Conservation (phyloP, 768 basidiomycete species). For the Tricholomella constricta region DNA sequence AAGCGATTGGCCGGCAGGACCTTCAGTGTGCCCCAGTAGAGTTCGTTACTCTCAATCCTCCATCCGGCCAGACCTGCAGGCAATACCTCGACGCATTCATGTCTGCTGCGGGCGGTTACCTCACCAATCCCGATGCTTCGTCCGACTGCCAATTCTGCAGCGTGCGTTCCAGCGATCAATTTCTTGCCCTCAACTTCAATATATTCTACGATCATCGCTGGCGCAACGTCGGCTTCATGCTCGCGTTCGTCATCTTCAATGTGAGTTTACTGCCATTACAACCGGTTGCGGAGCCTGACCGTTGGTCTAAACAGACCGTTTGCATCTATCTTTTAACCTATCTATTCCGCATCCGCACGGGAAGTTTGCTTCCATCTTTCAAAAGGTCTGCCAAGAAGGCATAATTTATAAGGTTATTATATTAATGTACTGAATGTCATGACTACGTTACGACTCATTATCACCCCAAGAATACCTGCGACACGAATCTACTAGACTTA, state of each 20-base stretch:
- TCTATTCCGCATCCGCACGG: constrained; percentile 47
- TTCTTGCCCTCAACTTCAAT: constrained; percentile 51
- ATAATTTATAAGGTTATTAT: background rate
- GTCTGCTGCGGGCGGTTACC: constrained; percentile 51
- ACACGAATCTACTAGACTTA: background rate
- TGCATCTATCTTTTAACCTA: constrained; percentile 50
- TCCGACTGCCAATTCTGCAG: constrained; percentile 62
- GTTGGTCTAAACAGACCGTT: constrained; percentile 32
- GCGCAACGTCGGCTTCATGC: constrained; percentile 56
- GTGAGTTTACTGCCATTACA: constrained; percentile 31
- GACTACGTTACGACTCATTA: background rate
- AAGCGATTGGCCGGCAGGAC: constrained; percentile 42
- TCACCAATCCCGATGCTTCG: constrained; percentile 55
- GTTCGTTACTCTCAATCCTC: constrained; percentile 53
- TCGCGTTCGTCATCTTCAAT: constrained; percentile 51
- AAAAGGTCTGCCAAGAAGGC: constrained; percentile 21
- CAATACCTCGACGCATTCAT: constrained; percentile 56
- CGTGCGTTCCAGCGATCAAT: constrained; percentile 58
- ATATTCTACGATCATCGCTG: constrained; percentile 57
- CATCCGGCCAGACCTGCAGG: constrained; percentile 52
- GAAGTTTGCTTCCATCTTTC: constrained; percentile 30
- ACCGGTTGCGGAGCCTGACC: background rate
- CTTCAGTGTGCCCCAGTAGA: constrained; percentile 56
- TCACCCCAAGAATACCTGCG: background rate
- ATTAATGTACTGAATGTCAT: background rate